Evolutionary conservation across 1,139 yeast genomes (phyloP), one percentile per base, ranked within the genome.

Genomic region (Chernovozyma sophiae-reginae): DNA sequence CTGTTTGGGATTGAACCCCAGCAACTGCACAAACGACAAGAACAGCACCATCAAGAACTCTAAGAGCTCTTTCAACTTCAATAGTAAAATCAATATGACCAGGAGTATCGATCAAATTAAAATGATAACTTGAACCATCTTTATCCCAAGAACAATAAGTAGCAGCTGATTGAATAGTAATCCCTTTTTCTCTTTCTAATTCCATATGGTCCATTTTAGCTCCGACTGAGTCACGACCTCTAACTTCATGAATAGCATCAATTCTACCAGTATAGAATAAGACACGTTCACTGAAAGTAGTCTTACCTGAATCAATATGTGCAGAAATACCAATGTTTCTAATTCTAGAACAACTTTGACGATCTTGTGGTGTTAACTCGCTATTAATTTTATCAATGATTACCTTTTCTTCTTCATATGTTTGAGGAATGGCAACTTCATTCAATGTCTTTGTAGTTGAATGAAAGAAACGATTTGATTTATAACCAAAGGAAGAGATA

Each of bases 61-160:
- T 77, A 61, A 92, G 71, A 12, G 98, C 98, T 58, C 98, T 81
- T 68, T 92, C 98, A 35, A 92, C 98, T 65, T 92, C 98, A 55
- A 92, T 92, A 39, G 98, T 92, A 72, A 92, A 92, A 64, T 92
- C 98, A 66, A 92, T 92, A 60, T 92, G 98, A 0, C 98, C 98
- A 0, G 98, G 98, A 0, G 98, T 92, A 61, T 92, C 98, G 40
- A 92, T 96, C 39, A 92, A 70, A 61, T 92, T 92, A 70, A 89
- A 89, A 60, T 87, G 96, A 60, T 82, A 90, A 45, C 75, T 74
- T 43, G 71, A 61, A 36, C 68, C 62, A 41, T 75, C 82, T 58
- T 86, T 86, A 41, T 81, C 81, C 98, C 98, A 92, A 39, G 95
- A 83, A 71, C 97, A 92, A 68, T 86, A 92, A 2, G 98, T 92